Evolutionary conservation across 2,329 filamentous ascomycete genomes (phyloP).

Genomic region (Sporothrix brunneoviolacea): DNA sequence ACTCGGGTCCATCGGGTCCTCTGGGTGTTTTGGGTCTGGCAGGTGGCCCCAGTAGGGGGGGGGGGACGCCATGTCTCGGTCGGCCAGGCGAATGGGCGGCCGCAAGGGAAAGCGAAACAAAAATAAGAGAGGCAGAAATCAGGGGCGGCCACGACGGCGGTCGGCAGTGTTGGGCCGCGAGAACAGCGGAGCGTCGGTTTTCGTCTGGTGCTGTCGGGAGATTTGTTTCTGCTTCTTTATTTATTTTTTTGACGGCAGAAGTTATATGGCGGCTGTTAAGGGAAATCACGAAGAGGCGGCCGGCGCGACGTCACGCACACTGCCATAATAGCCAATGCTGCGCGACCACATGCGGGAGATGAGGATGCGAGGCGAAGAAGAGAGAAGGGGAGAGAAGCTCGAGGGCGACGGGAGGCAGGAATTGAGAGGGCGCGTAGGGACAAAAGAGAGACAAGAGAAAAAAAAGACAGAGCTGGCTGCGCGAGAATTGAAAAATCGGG

Average conservation of each 20-base stretch:
- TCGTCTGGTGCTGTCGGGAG: not conserved
- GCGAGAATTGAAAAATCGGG: conserved; percentile 12
- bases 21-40: conserved; percentile 32
- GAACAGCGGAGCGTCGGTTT: not conserved
- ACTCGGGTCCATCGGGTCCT: conserved; percentile 25
- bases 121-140: conserved; percentile 11
- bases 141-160: not conserved
- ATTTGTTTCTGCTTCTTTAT: not conserved
- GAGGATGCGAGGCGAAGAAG: not conserved
- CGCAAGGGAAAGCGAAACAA: not conserved
- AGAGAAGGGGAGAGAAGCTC: not conserved
- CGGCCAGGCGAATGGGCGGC: conserved; percentile 16
- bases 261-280: not conserved
- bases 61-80: conserved; percentile 31
- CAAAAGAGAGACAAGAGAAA: not conserved
- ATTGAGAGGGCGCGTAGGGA: not conserved
- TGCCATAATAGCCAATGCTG: conserved; percentile 35
- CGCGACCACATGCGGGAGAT: conserved; percentile 34
- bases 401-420: not conserved
- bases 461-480: not conserved
- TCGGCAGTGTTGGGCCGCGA: conserved; percentile 4
- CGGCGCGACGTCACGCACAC: not conserved
- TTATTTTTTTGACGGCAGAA: not conserved
- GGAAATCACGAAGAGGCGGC: not conserved
- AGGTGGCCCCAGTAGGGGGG: conserved; percentile 54